Percentiles rank a stretch among this genome's conserved stretches.
phyloP scores from a whole-genome alignment of 495 filamentous ascomycete species.

The Neurospora sp. region DNA sequence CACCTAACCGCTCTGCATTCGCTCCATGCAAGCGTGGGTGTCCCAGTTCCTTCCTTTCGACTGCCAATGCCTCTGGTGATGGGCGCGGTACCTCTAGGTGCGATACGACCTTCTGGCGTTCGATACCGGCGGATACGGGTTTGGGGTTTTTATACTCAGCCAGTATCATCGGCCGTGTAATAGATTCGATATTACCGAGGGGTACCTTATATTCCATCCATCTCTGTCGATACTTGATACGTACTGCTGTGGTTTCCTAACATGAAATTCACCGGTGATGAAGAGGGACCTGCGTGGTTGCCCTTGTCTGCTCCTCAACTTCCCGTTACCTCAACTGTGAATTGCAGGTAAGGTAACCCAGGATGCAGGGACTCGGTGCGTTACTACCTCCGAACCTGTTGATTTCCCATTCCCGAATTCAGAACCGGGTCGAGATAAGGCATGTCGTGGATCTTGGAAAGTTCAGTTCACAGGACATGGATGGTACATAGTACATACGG shows the following conservation, averaged over 20 bases:
- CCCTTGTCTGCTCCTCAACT: constrained; percentile 6
- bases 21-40: constrained; percentile 26
- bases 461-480: neutral
- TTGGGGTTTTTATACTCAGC: neutral
- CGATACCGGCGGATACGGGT: neutral
- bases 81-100: neutral
- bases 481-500: neutral
- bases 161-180: neutral
- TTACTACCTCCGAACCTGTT: neutral
- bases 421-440: neutral
- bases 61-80: neutral
- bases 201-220: neutral
- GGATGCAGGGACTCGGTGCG: neutral
- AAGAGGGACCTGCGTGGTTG: neutral
- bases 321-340: constrained; percentile 13
- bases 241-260: neutral
- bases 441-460: neutral
- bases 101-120: constrained; percentile 5
- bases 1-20: constrained; percentile 33
- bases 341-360: constrained; percentile 11
- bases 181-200: neutral
- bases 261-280: neutral
- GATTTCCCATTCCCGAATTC: neutral
- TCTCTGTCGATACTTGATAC: neutral
- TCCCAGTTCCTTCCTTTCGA: neutral